Conservation (phyloP, 768 basidiomycete species). For the Russula earlei region DNA sequence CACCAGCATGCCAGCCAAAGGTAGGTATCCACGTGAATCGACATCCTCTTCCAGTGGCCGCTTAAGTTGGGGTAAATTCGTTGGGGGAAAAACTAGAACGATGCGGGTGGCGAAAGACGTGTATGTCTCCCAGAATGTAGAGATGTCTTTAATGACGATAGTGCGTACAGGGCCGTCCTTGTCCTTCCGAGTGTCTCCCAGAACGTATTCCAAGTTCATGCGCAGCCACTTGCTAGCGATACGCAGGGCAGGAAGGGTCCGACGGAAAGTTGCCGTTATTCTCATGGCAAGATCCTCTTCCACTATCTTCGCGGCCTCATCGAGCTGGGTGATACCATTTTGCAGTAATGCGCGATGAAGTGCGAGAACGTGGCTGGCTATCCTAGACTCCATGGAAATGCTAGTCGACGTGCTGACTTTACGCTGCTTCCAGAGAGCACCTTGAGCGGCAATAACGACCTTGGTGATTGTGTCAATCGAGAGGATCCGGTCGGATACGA, state of each 20-base stretch:
- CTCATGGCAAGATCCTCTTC: conserved; percentile 62
- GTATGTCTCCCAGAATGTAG: conserved; percentile 67
- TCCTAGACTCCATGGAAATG: conserved; percentile 45
- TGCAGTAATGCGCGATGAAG: conserved; percentile 56
- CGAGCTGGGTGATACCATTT: conserved; percentile 54
- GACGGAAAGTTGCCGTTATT: conserved; percentile 79
- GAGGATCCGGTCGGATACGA: conserved; percentile 61
- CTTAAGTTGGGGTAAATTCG: conserved; percentile 45
- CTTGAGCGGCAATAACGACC: conserved; percentile 62
- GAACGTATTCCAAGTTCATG: conserved; percentile 40
- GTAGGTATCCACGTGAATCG: conserved; percentile 81
- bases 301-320: conserved; percentile 43
- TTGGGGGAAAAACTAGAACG: conserved; percentile 55
- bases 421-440: conserved; percentile 77
- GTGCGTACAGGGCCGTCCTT: conserved; percentile 16
- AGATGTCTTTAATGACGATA: conserved; percentile 29
- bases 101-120: conserved; percentile 56
- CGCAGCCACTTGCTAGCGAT: conserved; percentile 86
- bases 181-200: conserved; percentile 14
- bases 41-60: conserved; percentile 81
- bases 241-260: conserved; percentile 79
- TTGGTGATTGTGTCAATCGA: conserved; percentile 70
- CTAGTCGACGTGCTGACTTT: conserved; percentile 49
- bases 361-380: conserved; percentile 58
- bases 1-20: conserved; percentile 55